Percentiles rank a stretch among this genome's conserved stretches.
These are phyloP conservation scores for Mycena haematopus DNA, from an alignment of 768 basidiomycete species.

Conservation along the genomic window DNA sequence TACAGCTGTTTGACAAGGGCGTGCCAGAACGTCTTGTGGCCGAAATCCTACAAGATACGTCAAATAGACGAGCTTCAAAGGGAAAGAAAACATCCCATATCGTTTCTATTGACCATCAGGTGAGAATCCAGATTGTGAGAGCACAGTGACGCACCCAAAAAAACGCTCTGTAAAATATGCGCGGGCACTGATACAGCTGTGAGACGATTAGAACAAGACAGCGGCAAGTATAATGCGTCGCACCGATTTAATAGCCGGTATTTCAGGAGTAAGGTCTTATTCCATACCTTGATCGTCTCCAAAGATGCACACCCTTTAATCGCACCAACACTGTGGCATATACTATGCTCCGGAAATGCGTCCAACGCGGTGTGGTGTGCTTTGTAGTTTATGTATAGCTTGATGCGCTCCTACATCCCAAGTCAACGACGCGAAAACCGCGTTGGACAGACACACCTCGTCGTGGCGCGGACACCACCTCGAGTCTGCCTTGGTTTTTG, in stretches of 20 bases:
- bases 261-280: constrained; percentile 37
- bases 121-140: background rate
- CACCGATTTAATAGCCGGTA: constrained; percentile 43
- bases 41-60: constrained; percentile 42
- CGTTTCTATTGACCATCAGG: constrained; percentile 35
- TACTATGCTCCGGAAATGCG: constrained; percentile 35
- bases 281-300: constrained; percentile 41
- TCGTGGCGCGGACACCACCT: constrained; percentile 40
- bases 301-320: constrained; percentile 39
- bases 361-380: constrained; percentile 39
- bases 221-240: background rate
- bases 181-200: constrained; percentile 46
- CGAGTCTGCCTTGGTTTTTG: constrained; percentile 17
- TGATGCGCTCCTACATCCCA: constrained; percentile 39
- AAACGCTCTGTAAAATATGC: constrained; percentile 47
- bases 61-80: constrained; percentile 17
- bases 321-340: constrained; percentile 32
- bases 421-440: constrained; percentile 14
- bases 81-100: constrained; percentile 38
- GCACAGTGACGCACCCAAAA: constrained; percentile 41
- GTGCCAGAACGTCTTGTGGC: constrained; percentile 46
- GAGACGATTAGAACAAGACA: background rate
- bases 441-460: constrained; percentile 29
- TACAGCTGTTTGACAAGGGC: constrained; percentile 38
- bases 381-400: constrained; percentile 46